Base-by-base conservation (phyloP, 2,329 filamentous ascomycete genomes). In the Pyrenochaeta sp. region DNA sequence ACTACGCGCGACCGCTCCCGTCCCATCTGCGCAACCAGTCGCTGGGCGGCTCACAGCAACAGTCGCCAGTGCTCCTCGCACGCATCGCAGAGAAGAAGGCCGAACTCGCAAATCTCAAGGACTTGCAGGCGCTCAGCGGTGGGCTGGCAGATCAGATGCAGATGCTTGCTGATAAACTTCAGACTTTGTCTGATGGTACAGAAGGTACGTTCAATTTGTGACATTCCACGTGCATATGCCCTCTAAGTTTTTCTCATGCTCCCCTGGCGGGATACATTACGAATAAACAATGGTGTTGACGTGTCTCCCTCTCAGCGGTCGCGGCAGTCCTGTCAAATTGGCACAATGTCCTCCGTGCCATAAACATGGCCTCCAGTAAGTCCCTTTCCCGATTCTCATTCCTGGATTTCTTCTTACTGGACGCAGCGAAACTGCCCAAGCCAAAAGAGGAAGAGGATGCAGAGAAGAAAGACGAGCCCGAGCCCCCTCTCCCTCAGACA, bases 1-100 rank as follows among this genome's bases (percentile, higher is more conserved):
- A 78, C 65, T 70, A 71, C 32, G 66, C 70, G 29, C 77, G 78
- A 15, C 71, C 75, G 0, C 64, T 90, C 15, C 83, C 88, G 2
- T 86, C 87, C 21, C 88, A 92, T 68, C 78, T 90, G 67, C 88
- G 89, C 51, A 72, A 71, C 64, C 78, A 74, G 63, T 73, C 67
- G 56, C 70, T 66, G 66, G 73, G 73, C 49, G 68, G 64, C 49
- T 77, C 64, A 23, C 81, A 45, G 72, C 64, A 86, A 42, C 88
- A 91, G 74, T 90, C 90, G 1, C 85, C 90, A 1, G 85, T 86
- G 21, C 81, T 95, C 14, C 78, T 90, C 46, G 86, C 89, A 39
- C 88, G 91, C 60, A 92, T 96, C 71, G 87, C 90, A 60, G 91
- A 95, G 78, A 96, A 96, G 81, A 92, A 90, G 75, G 86, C 87